Evolutionary conservation across 345 rosid genomes (phyloP), one percentile per base, ranked within the genome.

Genomic region (Citrus hindsii): DNA sequence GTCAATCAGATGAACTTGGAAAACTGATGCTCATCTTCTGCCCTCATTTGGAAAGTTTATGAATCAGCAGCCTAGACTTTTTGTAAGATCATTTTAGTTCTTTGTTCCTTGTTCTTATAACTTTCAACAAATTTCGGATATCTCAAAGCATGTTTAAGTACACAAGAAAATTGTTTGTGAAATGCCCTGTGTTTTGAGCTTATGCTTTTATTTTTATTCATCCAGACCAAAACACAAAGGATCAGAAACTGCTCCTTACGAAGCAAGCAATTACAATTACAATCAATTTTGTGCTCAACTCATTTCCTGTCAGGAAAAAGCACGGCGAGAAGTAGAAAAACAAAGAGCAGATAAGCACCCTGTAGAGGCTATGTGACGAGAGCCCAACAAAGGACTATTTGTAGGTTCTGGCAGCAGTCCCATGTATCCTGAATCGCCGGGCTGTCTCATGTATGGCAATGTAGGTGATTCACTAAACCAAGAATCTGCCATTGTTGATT

Each of bases 391-490:
- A 7, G 56, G 28, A 63, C 42, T 62, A 62, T 2, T 48, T 12
- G 42, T 28, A 42, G 69, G 22, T 21, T 51, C 58, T 5, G 58
- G 69, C 70, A 22, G 69, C 2, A 42, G 32, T 46, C 10, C 48
- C 30, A 63, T 12, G 46, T 46, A 38, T 18, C 70, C 61, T 0
- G 69, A 63, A 46, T 75, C 46, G 0, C 70, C 70, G 6, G 70
- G 70, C 46, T 63, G 69, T 64, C 77, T 63, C 1, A 30, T 8
- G 27, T 75, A 75, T 19, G 69, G n/a, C 8, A 53, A 4, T 4
- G 77, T 59, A 42, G 77, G 61, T 30, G 77, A 63, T 46, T 75
- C 70, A 46, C 77, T 21, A 21, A 63, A 63, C 77, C 77, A 63
- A 64, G 70, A 75, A 62, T 21, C 77, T 22, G 61, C 61, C 61